phyloP scores from a whole-genome alignment of 192 early-diverging fungal genomes.

The Coemansia sp. region DNA sequence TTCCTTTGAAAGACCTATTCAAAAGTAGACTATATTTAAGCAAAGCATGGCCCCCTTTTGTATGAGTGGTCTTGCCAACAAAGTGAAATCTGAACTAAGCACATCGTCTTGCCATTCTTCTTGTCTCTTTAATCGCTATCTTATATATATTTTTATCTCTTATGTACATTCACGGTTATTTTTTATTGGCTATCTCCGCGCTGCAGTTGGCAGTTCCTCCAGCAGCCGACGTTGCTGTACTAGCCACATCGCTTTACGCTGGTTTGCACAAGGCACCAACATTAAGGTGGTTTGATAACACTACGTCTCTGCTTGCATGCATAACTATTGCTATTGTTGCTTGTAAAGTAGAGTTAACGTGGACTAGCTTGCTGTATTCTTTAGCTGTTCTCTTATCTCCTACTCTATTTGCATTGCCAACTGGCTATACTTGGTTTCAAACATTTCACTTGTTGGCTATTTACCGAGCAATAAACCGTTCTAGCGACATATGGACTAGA shows the following conservation, averaged over 20 bases:
- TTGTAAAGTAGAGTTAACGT: neutral
- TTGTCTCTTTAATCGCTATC: neutral
- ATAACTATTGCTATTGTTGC: neutral
- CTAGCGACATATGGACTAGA: neutral
- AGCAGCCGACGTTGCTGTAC: neutral
- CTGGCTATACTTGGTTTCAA: neutral
- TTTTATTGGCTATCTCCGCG: neutral
- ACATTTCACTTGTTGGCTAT: neutral
- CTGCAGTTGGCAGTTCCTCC: neutral
- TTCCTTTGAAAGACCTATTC: no score
- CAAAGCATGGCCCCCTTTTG: neutral
- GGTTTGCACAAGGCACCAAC: neutral
- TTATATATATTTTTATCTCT: neutral
- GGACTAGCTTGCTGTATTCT: neutral
- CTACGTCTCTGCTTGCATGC: neutral
- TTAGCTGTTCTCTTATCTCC: neutral
- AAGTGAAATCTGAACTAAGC: neutral
- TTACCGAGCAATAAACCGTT: neutral
- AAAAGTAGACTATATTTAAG: no score
- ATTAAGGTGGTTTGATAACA: neutral
- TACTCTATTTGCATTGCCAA: neutral
- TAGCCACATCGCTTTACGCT: neutral
- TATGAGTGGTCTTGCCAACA: neutral
- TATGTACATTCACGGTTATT: neutral
- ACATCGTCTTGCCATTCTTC: neutral